Percentiles rank a stretch among this genome's conserved stretches.
Evolutionary conservation across 495 filamentous ascomycete genomes (phyloP).

Genomic region (Amphirosellinia nigrospora): DNA sequence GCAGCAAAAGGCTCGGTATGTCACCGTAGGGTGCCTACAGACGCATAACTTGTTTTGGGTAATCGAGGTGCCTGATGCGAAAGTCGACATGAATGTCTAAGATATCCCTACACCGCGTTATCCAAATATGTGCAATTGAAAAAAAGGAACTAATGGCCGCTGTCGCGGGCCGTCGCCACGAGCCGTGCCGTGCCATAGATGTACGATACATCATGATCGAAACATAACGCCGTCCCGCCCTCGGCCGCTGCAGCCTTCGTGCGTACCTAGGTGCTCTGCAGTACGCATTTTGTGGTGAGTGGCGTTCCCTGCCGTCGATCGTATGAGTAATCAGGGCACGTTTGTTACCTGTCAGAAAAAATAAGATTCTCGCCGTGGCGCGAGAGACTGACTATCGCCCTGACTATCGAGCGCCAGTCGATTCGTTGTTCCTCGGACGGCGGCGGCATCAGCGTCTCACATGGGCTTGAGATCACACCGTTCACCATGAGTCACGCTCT

Average conservation of each 20-base stretch:
- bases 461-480: background rate
- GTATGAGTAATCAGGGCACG: background rate
- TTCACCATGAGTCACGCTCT: background rate
- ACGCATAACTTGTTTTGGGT: background rate
- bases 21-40: background rate
- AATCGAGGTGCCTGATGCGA: background rate
- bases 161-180: slow-evolving; percentile 25
- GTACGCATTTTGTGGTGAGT: background rate
- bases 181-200: slow-evolving; percentile 22
- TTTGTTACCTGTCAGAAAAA: background rate
- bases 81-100: background rate
- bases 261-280: slow-evolving; percentile 1
- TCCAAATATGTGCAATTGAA: too few relatives aligned
- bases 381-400: background rate
- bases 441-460: slow-evolving; percentile 13
- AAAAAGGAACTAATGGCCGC: background rate
- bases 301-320: background rate
- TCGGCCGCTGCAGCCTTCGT: slow-evolving; percentile 16
- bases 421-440: background rate
- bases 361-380: too few relatives aligned
- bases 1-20: background rate
- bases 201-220: slow-evolving; percentile 20
- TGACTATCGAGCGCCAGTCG: background rate
- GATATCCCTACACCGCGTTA: background rate
- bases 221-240: background rate